Conservation (phyloP, 1,284 basidiomycete species). For the Phenoliferia sp. region DNA sequence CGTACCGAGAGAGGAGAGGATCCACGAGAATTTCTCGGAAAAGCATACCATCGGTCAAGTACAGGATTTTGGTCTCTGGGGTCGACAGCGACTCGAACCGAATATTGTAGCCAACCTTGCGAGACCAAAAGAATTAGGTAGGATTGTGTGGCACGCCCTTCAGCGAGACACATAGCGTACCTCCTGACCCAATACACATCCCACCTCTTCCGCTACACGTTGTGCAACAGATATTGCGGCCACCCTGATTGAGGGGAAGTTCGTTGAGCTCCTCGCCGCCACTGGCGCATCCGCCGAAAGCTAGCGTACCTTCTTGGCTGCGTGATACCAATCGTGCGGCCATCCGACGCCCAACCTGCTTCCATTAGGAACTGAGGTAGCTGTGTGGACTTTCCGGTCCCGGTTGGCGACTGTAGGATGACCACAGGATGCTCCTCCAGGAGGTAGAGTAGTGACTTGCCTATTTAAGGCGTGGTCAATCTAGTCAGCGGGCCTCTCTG, state of each 20-base stretch:
- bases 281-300: background rate
- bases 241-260: slow-evolving; percentile 27
- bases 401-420: slow-evolving; percentile 91
- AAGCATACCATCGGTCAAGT: slow-evolving; percentile 39
- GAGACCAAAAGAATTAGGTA: background rate
- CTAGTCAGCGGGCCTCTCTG: background rate
- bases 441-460: slow-evolving; percentile 70
- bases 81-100: slow-evolving; percentile 44
- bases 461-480: slow-evolving; percentile 50
- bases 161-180: slow-evolving; percentile 46
- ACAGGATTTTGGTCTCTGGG: slow-evolving; percentile 41
- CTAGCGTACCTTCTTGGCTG: slow-evolving; percentile 34
- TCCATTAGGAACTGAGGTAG: slow-evolving; percentile 91
- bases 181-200: slow-evolving; percentile 67
- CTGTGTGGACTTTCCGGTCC: slow-evolving; percentile 83
- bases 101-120: slow-evolving; percentile 44
- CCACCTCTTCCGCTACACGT: slow-evolving; percentile 42
- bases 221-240: slow-evolving; percentile 43
- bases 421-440: slow-evolving; percentile 76
- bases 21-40: slow-evolving; percentile 37
- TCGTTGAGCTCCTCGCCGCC: background rate
- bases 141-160: background rate
- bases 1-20: slow-evolving; percentile 31
- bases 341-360: slow-evolving; percentile 51
- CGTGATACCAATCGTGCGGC: slow-evolving; percentile 40